A percentile compares a stretch with the other conserved stretches of the same genome.
These are phyloP conservation scores for Aspergillus thermomutatus DNA, from an alignment of 2,329 filamentous ascomycete genomes.

Conservation along the genomic window DNA sequence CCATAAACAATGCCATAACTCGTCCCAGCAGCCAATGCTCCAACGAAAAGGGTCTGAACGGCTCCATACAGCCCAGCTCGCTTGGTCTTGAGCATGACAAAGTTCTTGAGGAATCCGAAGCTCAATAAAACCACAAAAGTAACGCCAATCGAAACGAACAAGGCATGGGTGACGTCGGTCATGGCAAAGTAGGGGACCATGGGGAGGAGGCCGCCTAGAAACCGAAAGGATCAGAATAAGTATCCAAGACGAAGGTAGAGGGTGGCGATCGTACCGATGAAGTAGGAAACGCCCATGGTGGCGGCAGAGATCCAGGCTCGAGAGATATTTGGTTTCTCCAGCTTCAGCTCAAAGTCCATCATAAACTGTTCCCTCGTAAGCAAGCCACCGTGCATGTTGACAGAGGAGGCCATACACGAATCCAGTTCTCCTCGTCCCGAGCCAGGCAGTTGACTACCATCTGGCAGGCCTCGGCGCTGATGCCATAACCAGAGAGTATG, in stretches of 20 bases:
- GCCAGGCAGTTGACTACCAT: not conserved
- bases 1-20: slow-evolving; percentile 36
- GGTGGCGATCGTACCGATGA: slow-evolving; percentile 19
- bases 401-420: not conserved
- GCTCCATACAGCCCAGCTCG: slow-evolving; percentile 24
- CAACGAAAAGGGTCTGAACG: slow-evolving; percentile 34
- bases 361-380: slow-evolving; percentile 48
- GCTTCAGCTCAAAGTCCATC: slow-evolving; percentile 57
- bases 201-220: slow-evolving; percentile 34
- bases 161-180: slow-evolving; percentile 37
- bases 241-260: not conserved
- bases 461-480: not conserved
- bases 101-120: slow-evolving; percentile 46
- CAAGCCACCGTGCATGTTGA: not conserved
- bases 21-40: slow-evolving; percentile 32
- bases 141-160: slow-evolving; percentile 44
- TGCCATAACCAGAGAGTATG: not conserved
- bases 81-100: slow-evolving; percentile 22
- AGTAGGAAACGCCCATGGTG: slow-evolving; percentile 33
- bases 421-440: not conserved
- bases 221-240: not conserved
- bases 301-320: slow-evolving; percentile 47
- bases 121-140: slow-evolving; percentile 41
- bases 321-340: slow-evolving; percentile 43
- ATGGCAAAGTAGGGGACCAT: slow-evolving; percentile 49